phyloP scores from a whole-genome alignment of 805 yeast genomes.

The Blastobotrys muscicola region DNA sequence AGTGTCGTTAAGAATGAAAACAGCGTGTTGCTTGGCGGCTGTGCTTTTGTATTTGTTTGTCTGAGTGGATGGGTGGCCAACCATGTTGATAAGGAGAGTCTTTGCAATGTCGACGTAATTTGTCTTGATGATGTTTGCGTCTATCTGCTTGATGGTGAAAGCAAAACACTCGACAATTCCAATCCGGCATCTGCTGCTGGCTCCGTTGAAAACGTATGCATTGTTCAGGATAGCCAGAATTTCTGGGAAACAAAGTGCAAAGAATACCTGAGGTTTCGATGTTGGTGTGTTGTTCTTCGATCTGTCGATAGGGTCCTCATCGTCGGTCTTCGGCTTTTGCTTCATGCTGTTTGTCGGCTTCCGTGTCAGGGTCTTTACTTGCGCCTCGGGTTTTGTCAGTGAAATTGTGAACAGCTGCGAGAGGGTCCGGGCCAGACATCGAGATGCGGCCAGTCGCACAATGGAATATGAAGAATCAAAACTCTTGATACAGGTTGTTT shows the following conservation, averaged over 20 bases:
- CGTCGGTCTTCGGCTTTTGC: constrained; percentile 7
- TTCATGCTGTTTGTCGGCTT: constrained; percentile 3
- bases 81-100: constrained; percentile 13
- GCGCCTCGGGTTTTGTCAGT: constrained; percentile 8
- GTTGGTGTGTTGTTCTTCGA: constrained; percentile 7
- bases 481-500: constrained; percentile 17
- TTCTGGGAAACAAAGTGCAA: constrained; percentile 18
- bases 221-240: constrained; percentile 13
- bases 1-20: constrained; percentile 19
- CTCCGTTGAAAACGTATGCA: constrained; percentile 13
- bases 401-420: constrained; percentile 10
- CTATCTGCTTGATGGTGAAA: constrained; percentile 13
- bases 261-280: constrained; percentile 8
- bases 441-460: constrained; percentile 25
- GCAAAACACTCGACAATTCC: constrained; percentile 22
- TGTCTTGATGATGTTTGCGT: constrained; percentile 15
- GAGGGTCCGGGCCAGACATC: constrained; percentile 22
- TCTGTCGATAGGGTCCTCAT: constrained; percentile 12
- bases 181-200: constrained; percentile 14
- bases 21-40: constrained; percentile 18
- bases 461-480: constrained; percentile 14
- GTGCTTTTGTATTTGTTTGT: constrained; percentile 11
- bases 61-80: constrained; percentile 11
- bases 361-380: constrained; percentile 2
- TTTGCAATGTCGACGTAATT: constrained; percentile 16